phyloP scores from a whole-genome alignment of 495 filamentous ascomycete species.

The Trichoderma erinaceum region DNA sequence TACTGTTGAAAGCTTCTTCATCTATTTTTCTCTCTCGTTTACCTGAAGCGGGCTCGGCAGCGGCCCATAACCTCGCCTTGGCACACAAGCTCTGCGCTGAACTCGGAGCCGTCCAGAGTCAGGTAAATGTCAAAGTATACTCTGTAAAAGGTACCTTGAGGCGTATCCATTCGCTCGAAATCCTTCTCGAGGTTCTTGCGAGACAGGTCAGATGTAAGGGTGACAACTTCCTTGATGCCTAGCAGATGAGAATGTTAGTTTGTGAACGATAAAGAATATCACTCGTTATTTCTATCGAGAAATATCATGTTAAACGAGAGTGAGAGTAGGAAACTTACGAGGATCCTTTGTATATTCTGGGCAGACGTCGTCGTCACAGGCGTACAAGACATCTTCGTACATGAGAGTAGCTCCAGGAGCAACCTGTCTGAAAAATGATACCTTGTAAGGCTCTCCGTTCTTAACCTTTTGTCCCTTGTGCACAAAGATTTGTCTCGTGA shows the following conservation, averaged over 20 bases:
- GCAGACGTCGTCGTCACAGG: slow-evolving; percentile 96
- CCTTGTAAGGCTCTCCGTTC: slow-evolving; percentile 98
- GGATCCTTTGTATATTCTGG: slow-evolving; percentile 99
- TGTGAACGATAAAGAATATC: not conserved
- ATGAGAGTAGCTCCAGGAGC: slow-evolving; percentile 95
- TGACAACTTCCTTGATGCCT: slow-evolving; percentile 99
- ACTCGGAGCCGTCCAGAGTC: slow-evolving; percentile 93
- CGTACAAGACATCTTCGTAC: slow-evolving; percentile 98
- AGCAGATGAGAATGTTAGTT: slow-evolving; percentile 16
- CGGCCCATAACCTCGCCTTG: slow-evolving; percentile 98
- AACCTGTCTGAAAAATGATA: slow-evolving; percentile 97
- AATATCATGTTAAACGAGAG: not conserved
- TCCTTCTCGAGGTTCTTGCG: slow-evolving; percentile 98
- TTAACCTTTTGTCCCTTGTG: slow-evolving; percentile 98
- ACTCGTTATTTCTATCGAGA: not conserved
- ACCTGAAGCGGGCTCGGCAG: slow-evolving; percentile 80
- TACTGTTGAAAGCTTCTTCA: not conserved
- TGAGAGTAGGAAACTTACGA: slow-evolving; percentile 63
- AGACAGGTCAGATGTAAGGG: slow-evolving; percentile 90
- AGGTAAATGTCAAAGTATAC: slow-evolving; percentile 78
- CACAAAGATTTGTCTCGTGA: slow-evolving; percentile 96
- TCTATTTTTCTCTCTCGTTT: slow-evolving; percentile 18
- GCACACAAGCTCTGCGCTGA: slow-evolving; percentile 96
- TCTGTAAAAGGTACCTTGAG: slow-evolving; percentile 96
- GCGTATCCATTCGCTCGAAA: slow-evolving; percentile 98